These are phyloP conservation scores for Naegleria lovaniensis DNA, from an alignment of 208 protist genomes.

Conservation along the genomic window DNA sequence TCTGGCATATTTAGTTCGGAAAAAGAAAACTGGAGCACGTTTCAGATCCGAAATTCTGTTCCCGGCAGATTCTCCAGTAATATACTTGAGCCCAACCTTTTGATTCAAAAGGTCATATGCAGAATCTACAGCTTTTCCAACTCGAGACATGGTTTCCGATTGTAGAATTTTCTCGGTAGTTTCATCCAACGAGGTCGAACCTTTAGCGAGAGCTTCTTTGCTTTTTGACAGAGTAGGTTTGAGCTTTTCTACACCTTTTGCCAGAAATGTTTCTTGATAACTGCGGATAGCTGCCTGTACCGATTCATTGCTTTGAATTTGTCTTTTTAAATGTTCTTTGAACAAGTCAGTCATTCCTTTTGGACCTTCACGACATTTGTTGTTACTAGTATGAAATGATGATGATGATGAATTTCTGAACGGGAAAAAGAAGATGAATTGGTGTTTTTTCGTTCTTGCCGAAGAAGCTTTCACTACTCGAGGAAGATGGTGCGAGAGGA, in stretches of 20 bases:
- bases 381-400: background rate
- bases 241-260: background rate
- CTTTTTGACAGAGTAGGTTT: background rate
- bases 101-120: background rate
- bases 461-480: background rate
- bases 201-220: background rate
- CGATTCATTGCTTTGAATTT: background rate
- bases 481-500: background rate
- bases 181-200: background rate
- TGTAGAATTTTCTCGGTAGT: background rate
- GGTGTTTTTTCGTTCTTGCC: background rate
- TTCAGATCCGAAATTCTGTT: background rate
- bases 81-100: background rate
- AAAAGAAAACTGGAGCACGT: background rate
- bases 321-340: constrained; percentile 6
- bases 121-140: background rate
- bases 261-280: background rate
- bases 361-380: background rate
- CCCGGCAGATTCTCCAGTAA: background rate
- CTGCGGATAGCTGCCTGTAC: background rate
- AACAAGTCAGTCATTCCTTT: background rate
- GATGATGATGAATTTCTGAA: background rate
- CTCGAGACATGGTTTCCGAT: background rate
- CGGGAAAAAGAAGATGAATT: background rate
- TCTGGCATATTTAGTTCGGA: background rate